Base-by-base conservation (phyloP, 805 yeast genomes). In the Sungouiella thailandica region DNA sequence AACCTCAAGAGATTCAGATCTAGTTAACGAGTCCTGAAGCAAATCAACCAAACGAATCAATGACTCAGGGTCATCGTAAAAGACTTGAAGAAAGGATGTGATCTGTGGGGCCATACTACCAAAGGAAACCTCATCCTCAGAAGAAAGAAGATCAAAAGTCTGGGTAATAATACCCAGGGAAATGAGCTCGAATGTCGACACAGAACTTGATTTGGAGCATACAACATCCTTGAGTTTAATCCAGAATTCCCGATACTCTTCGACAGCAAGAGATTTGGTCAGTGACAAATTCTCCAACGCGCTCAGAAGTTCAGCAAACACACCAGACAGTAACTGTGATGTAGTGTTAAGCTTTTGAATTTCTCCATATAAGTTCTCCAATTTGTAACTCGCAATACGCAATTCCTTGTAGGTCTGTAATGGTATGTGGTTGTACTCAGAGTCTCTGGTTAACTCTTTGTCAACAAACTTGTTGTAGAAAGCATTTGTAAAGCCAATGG, bases 141-240 rank as follows among this genome's bases (percentile, higher is more conserved):
- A n/a, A n/a, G n/a, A n/a, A n/a, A n/a, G n/a, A 9, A 7, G 8
- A 19, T 19, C 22, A 19, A 1, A 36, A 16, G 3, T 63, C 46
- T 18, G 47, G 5, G 65, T 62, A 6, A 82, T 66, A 5, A 84
- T 53, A 0, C 88, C 88, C 2, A 88, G 82, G 2, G 82, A 70
- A 5, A 79, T 67, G 22, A 88, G 61, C 52, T 87, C 95, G 58
- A 78, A 85, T 38, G 89, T 80, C 0, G 95, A 84, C 4, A 83
- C 60, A 7, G 36, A 31, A 32, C 33, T 31, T n/a, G 30, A 44
- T 8, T 25, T 25, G 5, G 39, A 16, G n/a, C 12, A 20, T 4
- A 19, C 51, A 37, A 1, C 16, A 23, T 6, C 23, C 23, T 16
- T 37, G 36, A 10, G 56, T 39, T 10, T 40, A 40, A 11, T 40